A percentile compares a stretch with the other conserved stretches of the same genome.
phyloP scores from a whole-genome alignment of 2,329 filamentous ascomycete species.

The Fusarium sp. region DNA sequence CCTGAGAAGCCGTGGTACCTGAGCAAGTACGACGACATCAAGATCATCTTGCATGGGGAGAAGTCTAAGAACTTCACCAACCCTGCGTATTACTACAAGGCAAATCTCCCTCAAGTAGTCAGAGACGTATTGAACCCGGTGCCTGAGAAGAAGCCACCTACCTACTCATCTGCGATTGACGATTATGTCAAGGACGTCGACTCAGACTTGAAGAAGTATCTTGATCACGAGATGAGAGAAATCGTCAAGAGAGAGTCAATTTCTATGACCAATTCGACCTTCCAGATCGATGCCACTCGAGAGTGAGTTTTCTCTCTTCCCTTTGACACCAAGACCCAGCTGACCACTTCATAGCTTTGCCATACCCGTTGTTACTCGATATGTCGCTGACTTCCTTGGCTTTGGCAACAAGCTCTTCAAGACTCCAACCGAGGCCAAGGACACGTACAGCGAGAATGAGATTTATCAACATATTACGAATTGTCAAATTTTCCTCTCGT shows the following conservation, averaged over 20 bases:
- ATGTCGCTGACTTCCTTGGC: conserved; percentile 41
- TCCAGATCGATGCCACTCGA: conserved; percentile 36
- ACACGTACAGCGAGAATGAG: conserved; percentile 34
- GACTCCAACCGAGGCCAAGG: neutral
- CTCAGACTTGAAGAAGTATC: neutral
- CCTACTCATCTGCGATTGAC: neutral
- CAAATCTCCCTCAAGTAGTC: neutral
- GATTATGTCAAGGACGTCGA: neutral
- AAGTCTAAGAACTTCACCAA: neutral
- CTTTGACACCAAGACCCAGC: accelerated
- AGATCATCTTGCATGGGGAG: neutral
- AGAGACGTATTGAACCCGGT: neutral
- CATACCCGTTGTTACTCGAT: conserved; percentile 38
- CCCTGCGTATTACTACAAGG: conserved; percentile 1
- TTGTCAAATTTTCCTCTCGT: conserved; percentile 41
- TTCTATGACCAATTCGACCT: neutral
- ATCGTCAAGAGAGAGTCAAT: conserved; percentile 6
- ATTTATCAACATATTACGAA: conserved; percentile 45
- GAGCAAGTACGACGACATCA: neutral
- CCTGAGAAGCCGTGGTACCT: neutral
- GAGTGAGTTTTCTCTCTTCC: neutral
- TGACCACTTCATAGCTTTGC: conserved; percentile 20
- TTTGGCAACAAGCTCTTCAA: conserved; percentile 26
- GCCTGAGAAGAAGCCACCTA: accelerated
- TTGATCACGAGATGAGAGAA: neutral